These are phyloP conservation scores for Komagataella ulmi DNA, from an alignment of 805 yeast genomes.

Conservation along the genomic window DNA sequence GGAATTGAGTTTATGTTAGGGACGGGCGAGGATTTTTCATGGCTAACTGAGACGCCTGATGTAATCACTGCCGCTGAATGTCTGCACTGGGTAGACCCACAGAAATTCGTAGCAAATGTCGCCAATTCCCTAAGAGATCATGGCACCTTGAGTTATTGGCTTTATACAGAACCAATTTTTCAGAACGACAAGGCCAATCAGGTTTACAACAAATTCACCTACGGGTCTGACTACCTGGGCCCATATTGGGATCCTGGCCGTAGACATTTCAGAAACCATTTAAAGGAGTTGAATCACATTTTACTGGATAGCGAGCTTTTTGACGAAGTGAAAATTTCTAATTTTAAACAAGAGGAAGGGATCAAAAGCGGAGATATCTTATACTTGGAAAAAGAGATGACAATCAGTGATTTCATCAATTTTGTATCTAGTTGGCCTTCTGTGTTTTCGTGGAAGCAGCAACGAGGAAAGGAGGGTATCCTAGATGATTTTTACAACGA, in stretches of 20 bases:
- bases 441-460: background rate
- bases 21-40: constrained; percentile 14
- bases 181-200: constrained; percentile 35
- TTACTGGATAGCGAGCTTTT: background rate
- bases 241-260: constrained; percentile 35
- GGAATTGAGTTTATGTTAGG: constrained; percentile 10
- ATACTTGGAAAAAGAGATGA: background rate
- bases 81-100: constrained; percentile 65
- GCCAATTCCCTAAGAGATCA: constrained; percentile 35
- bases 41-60: constrained; percentile 21
- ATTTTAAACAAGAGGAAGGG: background rate
- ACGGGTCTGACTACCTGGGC: constrained; percentile 36
- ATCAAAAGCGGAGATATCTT: background rate
- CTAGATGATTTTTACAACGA: constrained; percentile 32
- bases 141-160: constrained; percentile 57
- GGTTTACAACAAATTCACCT: constrained; percentile 35
- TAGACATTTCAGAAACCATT: constrained; percentile 18
- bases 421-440: background rate
- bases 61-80: constrained; percentile 68
- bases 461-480: constrained; percentile 23
- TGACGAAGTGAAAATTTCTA: constrained; percentile 14
- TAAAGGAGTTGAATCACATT: constrained; percentile 18
- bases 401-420: background rate
- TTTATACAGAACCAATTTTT: constrained; percentile 54
- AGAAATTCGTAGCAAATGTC: constrained; percentile 34